A percentile compares a stretch with the other conserved stretches of the same genome.
These are phyloP conservation scores for Capronia coronata DNA, from an alignment of 2,329 filamentous ascomycete genomes.

Conservation along the genomic window DNA sequence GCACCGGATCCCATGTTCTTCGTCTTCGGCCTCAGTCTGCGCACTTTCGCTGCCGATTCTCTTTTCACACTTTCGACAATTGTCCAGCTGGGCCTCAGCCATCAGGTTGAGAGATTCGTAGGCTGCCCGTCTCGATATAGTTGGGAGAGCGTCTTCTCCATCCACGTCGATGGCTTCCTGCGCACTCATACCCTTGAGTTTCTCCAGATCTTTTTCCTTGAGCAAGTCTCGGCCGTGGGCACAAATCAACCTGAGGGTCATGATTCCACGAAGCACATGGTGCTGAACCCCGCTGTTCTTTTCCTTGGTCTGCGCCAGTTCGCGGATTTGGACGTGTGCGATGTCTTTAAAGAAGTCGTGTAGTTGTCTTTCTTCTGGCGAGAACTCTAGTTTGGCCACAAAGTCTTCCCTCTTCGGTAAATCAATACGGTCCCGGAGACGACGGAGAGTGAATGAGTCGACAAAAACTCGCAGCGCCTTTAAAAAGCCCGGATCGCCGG, in stretches of 20 bases:
- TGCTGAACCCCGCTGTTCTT: constrained; percentile 64
- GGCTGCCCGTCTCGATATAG: constrained; percentile 62
- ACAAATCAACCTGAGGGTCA: constrained; percentile 81
- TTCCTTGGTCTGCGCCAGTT: constrained; percentile 61
- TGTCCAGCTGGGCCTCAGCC: constrained; percentile 70
- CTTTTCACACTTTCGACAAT: constrained; percentile 63
- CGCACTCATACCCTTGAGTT: constrained; percentile 72
- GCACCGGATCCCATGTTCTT: constrained; percentile 55
- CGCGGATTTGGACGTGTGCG: constrained; percentile 70
- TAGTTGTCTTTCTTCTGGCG: constrained; percentile 63
- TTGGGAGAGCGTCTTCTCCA: constrained; percentile 57
- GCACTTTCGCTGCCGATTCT: constrained; percentile 50
- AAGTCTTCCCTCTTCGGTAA: constrained; percentile 68
- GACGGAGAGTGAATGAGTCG: constrained; percentile 86
- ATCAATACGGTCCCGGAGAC: constrained; percentile 85
- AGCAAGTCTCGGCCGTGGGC: constrained; percentile 91
- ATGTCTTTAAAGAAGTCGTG: constrained; percentile 82
- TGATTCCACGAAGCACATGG: constrained; percentile 84
- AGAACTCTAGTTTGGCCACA: constrained; percentile 68
- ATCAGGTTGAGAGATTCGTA: constrained; percentile 82
- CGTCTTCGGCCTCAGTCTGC: constrained; percentile 49
- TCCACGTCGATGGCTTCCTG: constrained; percentile 85
- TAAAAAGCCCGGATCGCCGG: constrained; percentile 74
- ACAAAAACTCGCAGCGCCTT: constrained; percentile 82
- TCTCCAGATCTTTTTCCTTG: constrained; percentile 71